Evolutionary conservation across 345 rosid species (phyloP), one percentile per base, ranked within the genome.

Genomic region (Brassica nigra): DNA sequence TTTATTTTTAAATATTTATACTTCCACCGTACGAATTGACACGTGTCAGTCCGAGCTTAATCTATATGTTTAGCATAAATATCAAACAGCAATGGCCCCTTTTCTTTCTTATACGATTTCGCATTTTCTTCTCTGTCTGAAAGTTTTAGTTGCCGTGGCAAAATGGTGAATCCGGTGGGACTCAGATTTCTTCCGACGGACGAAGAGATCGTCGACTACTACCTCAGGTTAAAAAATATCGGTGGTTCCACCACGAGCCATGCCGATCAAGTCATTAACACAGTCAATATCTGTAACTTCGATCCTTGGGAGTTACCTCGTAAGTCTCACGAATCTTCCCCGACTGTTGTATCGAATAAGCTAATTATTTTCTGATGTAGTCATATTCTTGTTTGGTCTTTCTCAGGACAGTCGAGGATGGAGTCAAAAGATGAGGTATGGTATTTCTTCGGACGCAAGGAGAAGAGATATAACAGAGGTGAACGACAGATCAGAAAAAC

Each of bases 241-340:
- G 76, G 81, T 5, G 2, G 8, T 1, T 47, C 73, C 39, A 18
- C 68, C 44, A 34, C 0, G 6, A 23, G 27, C 23, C 70, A 64
- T 28, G 73, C 66, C 5, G 72, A 78, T 52, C 0, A 0, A 34
- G 11, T 18, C 12, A 80, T 90, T 30, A 73, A 75, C 27, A 88
- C 86, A 54, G 63, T 90, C 74, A 73, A 82, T 2, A 73, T 88
- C 8, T 66, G 67, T 69, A 44, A 37, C 63, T 79, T 34, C 1
- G 89, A 90, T 37, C 94, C 94, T 10, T 83, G 87, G 86, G 78
- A 90, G 0, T 39, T 90, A 31, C 87, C 84, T 8, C 64, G 88
- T 85, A 74, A 6, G 44, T 73, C 27, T 29, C 65, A 28, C 34
- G 8, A 62, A 1, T 4, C 16, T 4, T 3, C 5, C 59, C n/a